phyloP scores from a whole-genome alignment of 768 basidiomycete species.

The Artomyces pyxidatus region DNA sequence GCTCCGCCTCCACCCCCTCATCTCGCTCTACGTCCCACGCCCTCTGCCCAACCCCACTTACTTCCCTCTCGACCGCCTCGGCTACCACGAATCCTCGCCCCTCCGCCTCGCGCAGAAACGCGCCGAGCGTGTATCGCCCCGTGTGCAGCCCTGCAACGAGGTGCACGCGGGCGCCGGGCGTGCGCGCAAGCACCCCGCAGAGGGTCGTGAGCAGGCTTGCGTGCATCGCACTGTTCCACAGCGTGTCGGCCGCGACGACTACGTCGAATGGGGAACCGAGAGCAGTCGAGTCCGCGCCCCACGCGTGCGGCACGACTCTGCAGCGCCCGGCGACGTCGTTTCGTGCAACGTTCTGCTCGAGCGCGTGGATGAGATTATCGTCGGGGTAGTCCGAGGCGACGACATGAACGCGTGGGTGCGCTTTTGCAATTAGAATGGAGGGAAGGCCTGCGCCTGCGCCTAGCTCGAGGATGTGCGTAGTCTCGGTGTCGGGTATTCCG shows the following conservation, averaged over 20 bases:
- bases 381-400: constrained; percentile 70
- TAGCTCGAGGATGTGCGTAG: constrained; percentile 48
- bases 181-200: constrained; percentile 35
- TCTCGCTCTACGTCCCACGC: constrained; percentile 45
- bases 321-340: constrained; percentile 45
- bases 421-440: constrained; percentile 55
- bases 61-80: constrained; percentile 39
- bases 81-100: constrained; percentile 38
- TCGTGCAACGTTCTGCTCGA: constrained; percentile 45
- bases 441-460: constrained; percentile 73
- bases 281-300: constrained; percentile 46
- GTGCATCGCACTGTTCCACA: constrained; percentile 68
- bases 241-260: constrained; percentile 65
- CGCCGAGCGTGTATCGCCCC: constrained; percentile 61
- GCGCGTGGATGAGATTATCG: constrained; percentile 44
- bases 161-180: constrained; percentile 41
- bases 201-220: constrained; percentile 45
- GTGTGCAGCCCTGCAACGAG: constrained; percentile 74
- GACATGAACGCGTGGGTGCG: constrained; percentile 32
- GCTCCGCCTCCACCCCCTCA: constrained; percentile 54
- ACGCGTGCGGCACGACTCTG: constrained; percentile 49
- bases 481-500: constrained; percentile 17
- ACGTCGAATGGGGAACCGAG: constrained; percentile 44
- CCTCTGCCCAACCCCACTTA: constrained; percentile 30
- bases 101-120: constrained; percentile 40